Evolutionary conservation across 768 basidiomycete genomes (phyloP).

Genomic region (Tulasnella sp.): DNA sequence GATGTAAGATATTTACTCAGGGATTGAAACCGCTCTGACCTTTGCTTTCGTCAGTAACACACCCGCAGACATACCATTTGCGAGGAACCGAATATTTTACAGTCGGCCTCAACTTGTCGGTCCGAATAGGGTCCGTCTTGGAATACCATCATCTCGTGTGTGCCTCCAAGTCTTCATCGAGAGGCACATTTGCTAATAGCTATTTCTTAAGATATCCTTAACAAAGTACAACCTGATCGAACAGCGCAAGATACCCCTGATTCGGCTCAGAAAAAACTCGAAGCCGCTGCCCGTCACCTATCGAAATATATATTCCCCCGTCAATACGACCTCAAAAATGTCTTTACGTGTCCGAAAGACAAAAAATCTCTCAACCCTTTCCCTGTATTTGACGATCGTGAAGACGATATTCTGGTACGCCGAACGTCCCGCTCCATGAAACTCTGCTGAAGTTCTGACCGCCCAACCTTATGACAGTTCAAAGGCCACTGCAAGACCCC

Average conservation of each 20-base stretch:
- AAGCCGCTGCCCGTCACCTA: slow-evolving; percentile 13
- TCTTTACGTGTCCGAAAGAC: slow-evolving; percentile 38
- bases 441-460: background rate
- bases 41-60: slow-evolving; percentile 31
- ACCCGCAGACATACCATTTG: slow-evolving; percentile 46
- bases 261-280: slow-evolving; percentile 35
- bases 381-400: slow-evolving; percentile 39
- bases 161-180: background rate
- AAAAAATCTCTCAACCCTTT: slow-evolving; percentile 6
- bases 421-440: background rate
- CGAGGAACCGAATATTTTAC: slow-evolving; percentile 60
- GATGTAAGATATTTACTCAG: background rate
- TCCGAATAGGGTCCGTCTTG: slow-evolving; percentile 52
- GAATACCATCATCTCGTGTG: slow-evolving; percentile 63
- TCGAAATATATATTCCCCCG: slow-evolving; percentile 77
- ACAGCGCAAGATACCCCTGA: slow-evolving; percentile 31
- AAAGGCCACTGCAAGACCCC: slow-evolving; percentile 59
- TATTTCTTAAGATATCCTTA: slow-evolving; percentile 51
- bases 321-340: slow-evolving; percentile 59
- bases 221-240: slow-evolving; percentile 27
- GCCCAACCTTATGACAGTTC: slow-evolving; percentile 24
- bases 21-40: background rate
- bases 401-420: slow-evolving; percentile 60
- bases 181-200: background rate
- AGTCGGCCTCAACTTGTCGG: slow-evolving; percentile 42